These are phyloP conservation scores for Aureobasidium melanogenum DNA, from an alignment of 2,329 filamentous ascomycete genomes.

Conservation along the genomic window DNA sequence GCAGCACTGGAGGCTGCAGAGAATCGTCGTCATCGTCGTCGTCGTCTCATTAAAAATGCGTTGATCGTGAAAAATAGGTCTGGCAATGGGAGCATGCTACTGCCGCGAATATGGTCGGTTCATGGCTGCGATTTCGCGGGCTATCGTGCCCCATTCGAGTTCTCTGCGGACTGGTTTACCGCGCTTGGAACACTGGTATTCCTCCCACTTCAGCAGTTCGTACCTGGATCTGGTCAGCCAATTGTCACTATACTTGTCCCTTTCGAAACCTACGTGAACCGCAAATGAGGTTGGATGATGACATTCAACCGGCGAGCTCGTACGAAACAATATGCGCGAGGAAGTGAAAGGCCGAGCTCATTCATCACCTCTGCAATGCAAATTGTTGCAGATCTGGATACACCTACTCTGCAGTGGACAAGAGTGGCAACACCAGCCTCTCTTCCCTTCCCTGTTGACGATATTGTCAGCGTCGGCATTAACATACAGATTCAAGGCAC, in stretches of 20 bases:
- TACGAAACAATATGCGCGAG: constrained; percentile 92
- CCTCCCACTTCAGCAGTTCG: constrained; percentile 94
- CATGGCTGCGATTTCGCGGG: constrained; percentile 88
- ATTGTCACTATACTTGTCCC: constrained; percentile 22
- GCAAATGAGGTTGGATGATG: constrained; percentile 93
- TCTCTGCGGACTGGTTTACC: constrained; percentile 57
- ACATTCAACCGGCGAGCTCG: constrained; percentile 87
- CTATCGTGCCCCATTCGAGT: constrained; percentile 82
- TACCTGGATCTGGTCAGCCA: constrained; percentile 32
- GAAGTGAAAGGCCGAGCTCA: constrained; percentile 68
- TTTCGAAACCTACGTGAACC: constrained; percentile 58
- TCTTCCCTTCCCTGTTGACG: constrained; percentile 61
- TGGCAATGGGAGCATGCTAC: constrained; percentile 11
- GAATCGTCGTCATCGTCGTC: not conserved
- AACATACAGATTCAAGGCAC: constrained; percentile 26
- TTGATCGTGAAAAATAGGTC: not conserved
- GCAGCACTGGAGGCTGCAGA: not conserved
- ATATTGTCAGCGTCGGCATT: constrained; percentile 14
- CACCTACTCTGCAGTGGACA: constrained; percentile 92
- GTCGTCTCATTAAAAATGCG: constrained; percentile 7
- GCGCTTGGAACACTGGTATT: constrained; percentile 54
- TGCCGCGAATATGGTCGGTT: constrained; percentile 83
- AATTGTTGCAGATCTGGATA: constrained; percentile 91
- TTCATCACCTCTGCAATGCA: constrained; percentile 99
- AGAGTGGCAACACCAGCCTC: constrained; percentile 72